These are phyloP conservation scores for Pistacia atlantica DNA, from an alignment of 345 rosid species.

Conservation along the genomic window DNA sequence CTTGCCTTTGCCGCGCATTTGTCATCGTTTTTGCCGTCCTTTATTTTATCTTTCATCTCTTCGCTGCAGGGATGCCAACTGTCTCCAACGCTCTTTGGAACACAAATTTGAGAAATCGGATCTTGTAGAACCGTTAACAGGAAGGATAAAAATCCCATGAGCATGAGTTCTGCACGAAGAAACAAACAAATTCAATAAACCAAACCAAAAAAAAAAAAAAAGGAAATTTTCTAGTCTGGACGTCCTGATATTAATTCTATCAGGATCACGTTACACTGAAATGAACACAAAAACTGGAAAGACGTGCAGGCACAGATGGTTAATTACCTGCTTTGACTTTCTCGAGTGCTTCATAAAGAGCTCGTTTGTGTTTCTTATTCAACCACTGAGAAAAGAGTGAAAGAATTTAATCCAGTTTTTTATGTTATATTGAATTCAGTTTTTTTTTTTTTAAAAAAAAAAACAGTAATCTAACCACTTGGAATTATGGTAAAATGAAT, in stretches of 20 bases:
- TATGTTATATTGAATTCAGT: too few species aligned
- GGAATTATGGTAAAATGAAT: not conserved
- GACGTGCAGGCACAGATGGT: too few species aligned
- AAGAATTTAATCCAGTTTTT: not conserved
- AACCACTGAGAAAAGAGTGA: slow-evolving; percentile 53
- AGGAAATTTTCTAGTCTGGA: too few species aligned
- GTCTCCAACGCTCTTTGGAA: slow-evolving; percentile 38
- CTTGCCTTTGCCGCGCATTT: slow-evolving; percentile 46
- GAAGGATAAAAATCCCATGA: slow-evolving; percentile 76
- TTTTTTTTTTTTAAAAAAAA: not conserved
- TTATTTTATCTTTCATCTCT: too few species aligned
- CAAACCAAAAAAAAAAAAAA: not conserved
- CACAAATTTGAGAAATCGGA: slow-evolving; percentile 54
- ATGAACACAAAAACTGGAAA: too few species aligned
- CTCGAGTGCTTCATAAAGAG: slow-evolving; percentile 83
- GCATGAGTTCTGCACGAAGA: slow-evolving; percentile 61
- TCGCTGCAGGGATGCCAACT: slow-evolving; percentile 73
- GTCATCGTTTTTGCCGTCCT: slow-evolving; percentile 17
- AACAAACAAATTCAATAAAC: too few species aligned
- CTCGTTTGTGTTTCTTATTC: slow-evolving; percentile 56
- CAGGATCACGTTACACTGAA: not conserved
- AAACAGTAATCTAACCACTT: not conserved
- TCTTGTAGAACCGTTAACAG: slow-evolving; percentile 50
- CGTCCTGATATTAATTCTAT: too few species aligned
- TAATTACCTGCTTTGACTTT: slow-evolving; percentile 68